phyloP scores from a whole-genome alignment of 2,329 filamentous ascomycete genomes.

The Aureobasidium vineae region DNA sequence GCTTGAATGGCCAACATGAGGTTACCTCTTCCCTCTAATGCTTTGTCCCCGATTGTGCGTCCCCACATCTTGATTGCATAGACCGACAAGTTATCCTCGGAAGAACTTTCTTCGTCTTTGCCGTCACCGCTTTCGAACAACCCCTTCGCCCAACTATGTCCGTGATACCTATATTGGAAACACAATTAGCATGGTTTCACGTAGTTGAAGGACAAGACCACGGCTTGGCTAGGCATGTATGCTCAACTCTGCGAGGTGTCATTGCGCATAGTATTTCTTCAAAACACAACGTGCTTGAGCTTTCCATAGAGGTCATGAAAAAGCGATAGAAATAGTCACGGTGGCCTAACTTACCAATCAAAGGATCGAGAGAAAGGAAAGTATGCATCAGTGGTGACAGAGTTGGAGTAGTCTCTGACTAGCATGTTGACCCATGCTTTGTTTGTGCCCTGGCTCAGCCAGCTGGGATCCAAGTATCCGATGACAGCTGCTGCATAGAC shows the following conservation, averaged over 20 bases:
- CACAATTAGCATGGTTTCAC: background rate
- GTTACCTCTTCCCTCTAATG: slow-evolving; percentile 77
- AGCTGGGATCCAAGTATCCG: slow-evolving; percentile 70
- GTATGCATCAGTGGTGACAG: slow-evolving; percentile 64
- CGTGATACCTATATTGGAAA: background rate
- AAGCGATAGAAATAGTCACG: too few species aligned
- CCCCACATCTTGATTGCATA: slow-evolving; percentile 97
- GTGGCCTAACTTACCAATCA: slow-evolving; percentile 96
- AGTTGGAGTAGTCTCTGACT: slow-evolving; percentile 80
- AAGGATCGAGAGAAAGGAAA: slow-evolving; percentile 84
- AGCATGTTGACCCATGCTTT: slow-evolving; percentile 78
- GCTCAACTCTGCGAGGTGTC: too few species aligned
- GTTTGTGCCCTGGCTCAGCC: slow-evolving; percentile 63
- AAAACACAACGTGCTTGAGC: too few species aligned
- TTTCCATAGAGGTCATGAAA: too few species aligned
- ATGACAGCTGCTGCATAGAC: slow-evolving; percentile 84
- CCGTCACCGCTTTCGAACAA: slow-evolving; percentile 69
- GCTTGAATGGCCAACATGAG: slow-evolving; percentile 78
- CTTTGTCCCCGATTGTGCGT: slow-evolving; percentile 66
- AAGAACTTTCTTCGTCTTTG: slow-evolving; percentile 83
- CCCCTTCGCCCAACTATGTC: slow-evolving; percentile 48
- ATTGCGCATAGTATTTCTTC: too few species aligned
- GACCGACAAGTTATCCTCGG: slow-evolving; percentile 83
- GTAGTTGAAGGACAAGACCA: slow-evolving; percentile 39
- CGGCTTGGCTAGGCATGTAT: too few species aligned